Evolutionary conservation across 441 rosid genomes (phyloP).

Genomic region (Euphorbia celastroides): DNA sequence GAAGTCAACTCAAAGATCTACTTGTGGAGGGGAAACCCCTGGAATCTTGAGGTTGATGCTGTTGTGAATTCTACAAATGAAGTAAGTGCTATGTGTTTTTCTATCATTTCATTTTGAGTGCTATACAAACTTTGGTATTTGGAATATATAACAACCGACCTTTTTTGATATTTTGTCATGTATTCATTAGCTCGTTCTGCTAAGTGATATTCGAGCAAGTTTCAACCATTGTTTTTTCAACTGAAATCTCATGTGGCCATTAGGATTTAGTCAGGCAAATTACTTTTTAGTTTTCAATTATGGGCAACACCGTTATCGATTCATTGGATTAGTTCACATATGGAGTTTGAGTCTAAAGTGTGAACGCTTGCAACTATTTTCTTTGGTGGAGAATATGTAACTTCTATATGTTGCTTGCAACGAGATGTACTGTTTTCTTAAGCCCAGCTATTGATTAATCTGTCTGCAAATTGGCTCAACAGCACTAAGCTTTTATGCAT

Average conservation of each 20-base stretch:
- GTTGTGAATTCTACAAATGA: conserved; percentile 97
- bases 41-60: conserved; percentile 99
- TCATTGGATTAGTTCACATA: background rate
- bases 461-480: background rate
- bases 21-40: conserved; percentile 96
- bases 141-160: background rate
- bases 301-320: background rate
- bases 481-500: background rate
- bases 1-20: conserved; percentile 82
- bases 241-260: background rate
- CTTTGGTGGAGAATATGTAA: conserved; percentile 4
- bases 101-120: background rate
- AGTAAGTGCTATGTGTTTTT: conserved; percentile 34
- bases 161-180: background rate
- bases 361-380: background rate
- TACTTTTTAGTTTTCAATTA: background rate
- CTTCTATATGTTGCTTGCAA: background rate
- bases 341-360: background rate
- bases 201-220: background rate
- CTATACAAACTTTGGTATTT: background rate
- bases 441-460: background rate
- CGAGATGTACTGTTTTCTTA: background rate
- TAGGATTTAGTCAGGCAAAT: background rate
- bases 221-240: background rate
- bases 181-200: background rate